Base-by-base conservation (phyloP, 148 eudicot genomes). In the Oxyria digyna region DNA sequence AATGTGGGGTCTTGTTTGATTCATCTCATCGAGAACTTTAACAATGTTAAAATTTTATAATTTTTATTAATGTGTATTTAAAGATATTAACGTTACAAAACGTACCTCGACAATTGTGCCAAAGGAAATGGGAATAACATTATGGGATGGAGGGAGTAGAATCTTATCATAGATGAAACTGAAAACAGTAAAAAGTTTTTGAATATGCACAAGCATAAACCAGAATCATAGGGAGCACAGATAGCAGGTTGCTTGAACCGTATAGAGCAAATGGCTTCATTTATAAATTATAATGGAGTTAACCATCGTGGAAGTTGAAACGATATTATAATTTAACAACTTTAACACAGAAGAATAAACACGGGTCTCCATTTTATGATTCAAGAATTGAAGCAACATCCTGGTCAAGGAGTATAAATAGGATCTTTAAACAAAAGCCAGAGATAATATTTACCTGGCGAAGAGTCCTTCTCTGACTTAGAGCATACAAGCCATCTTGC, bases 391-490 rank as follows among this genome's bases (percentile, higher is more conserved):
- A 31, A 6, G 64, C 18, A 8, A 8, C 13, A 59, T 59, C 18
- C 35, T 59, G 6, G 5, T 59, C 63, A 26, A 26, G 11, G 38
- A 35, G 62, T 55, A 26, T 24, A 52, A 55, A 24, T 55, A 29
- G 26, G 4, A 55, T 55, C 62, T 55, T 55, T 24, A 1, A 55
- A 13, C 24, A 55, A 26, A n/a, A 24, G 33, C 62, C 17, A 11
- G 26, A 24, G n/a, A 59, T 29, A 59, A 59, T 68, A 7, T 62
- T 31, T 86, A 94, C 98, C 97, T 94, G 89, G 29, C 98, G 97
- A 62, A 94, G 89, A 70, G 77, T 78, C 78, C 79, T 90, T 72
- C 98, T 84, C 68, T 82, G 78, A 67, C 74, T 74, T 40, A 94
- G 72, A 49, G 87, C 90, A 77, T 86, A 87, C 42, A 35, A 49